These are phyloP conservation scores for Thielaviopsis populi DNA, from an alignment of 2,329 filamentous ascomycete species.

Conservation along the genomic window DNA sequence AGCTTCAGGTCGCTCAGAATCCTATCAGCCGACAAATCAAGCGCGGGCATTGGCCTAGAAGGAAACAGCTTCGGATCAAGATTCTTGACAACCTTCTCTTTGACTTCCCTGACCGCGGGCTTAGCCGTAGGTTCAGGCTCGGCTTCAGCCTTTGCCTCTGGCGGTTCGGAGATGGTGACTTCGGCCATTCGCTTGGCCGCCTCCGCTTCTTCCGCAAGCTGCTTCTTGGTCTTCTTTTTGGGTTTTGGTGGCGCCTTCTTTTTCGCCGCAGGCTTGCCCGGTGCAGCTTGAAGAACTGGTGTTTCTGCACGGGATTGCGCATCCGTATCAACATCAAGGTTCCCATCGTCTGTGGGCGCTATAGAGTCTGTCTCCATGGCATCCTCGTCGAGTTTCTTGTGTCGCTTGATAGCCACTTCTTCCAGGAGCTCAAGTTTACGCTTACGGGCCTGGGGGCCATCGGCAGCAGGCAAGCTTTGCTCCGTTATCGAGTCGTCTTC, in stretches of 20 bases:
- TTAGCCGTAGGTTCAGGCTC: slow-evolving; percentile 35
- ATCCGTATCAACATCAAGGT: slow-evolving; percentile 32
- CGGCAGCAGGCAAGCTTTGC: slow-evolving; percentile 50
- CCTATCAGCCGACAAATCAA: slow-evolving; percentile 32
- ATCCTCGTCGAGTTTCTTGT: slow-evolving; percentile 67
- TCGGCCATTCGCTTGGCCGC: slow-evolving; percentile 33
- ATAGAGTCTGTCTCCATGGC: slow-evolving; percentile 51
- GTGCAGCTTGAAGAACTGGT: slow-evolving; percentile 25
- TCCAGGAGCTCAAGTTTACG: slow-evolving; percentile 46
- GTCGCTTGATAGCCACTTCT: slow-evolving; percentile 53
- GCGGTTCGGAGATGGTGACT: background rate
- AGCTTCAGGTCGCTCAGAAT: slow-evolving; percentile 27
- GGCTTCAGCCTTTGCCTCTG: slow-evolving; percentile 21
- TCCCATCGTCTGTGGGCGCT: slow-evolving; percentile 31
- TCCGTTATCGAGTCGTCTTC: slow-evolving; percentile 59
- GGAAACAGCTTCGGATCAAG: slow-evolving; percentile 35
- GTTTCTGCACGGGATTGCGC: slow-evolving; percentile 33
- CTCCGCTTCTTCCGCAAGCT: slow-evolving; percentile 52
- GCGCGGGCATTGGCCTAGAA: slow-evolving; percentile 32
- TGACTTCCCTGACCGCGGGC: slow-evolving; percentile 21
- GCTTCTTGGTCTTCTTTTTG: slow-evolving; percentile 68
- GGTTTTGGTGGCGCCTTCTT: slow-evolving; percentile 32
- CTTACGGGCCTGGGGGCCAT: slow-evolving; percentile 43
- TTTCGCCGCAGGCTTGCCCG: slow-evolving; percentile 41
- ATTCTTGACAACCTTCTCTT: slow-evolving; percentile 23